These are phyloP conservation scores for Micromonas pusilla DNA, from an alignment of 139 green algal species.

Conservation along the genomic window DNA sequence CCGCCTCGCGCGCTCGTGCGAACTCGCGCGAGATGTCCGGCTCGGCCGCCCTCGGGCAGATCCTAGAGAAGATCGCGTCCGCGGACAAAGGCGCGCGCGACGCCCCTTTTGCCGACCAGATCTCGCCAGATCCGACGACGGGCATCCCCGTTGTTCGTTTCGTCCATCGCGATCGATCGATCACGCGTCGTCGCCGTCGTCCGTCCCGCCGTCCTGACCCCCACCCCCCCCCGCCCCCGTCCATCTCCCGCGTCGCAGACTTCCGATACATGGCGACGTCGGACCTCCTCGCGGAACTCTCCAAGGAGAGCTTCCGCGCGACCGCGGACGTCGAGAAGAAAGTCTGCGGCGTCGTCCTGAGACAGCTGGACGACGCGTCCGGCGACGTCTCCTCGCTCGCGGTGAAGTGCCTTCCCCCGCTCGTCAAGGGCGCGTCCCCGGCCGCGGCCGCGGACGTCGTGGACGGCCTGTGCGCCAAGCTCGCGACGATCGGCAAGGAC, in stretches of 20 bases:
- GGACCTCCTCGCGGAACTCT: conserved; percentile 79
- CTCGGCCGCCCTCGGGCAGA: background rate
- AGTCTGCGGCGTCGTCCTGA: conserved; percentile 60
- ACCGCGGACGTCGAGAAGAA: conserved; percentile 58
- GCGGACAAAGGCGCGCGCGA: conserved; percentile 48
- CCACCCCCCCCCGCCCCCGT: background rate
- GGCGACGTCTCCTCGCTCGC: conserved; percentile 82
- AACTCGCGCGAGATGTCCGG: background rate
- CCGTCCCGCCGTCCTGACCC: background rate
- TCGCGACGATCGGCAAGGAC: conserved; percentile 50
- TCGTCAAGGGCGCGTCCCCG: conserved; percentile 69
- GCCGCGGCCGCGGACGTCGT: conserved; percentile 55
- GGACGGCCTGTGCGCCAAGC: conserved; percentile 55
- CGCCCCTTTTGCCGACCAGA: no score
- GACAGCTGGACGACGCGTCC: conserved; percentile 76
- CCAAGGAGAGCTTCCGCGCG: conserved; percentile 61
- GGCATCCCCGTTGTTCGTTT: background rate
- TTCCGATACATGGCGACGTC: conserved; percentile 91
- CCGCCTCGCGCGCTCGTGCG: no score
- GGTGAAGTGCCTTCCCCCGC: conserved; percentile 75
- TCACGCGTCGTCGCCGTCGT: background rate
- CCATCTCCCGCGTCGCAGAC: conserved; percentile 32
- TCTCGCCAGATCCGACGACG: background rate
- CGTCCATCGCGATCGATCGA: background rate
- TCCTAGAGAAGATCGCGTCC: conserved; percentile 45